Evolutionary conservation across 2,329 filamentous ascomycete genomes (phyloP), one percentile per base, ranked within the genome.

Genomic region (Talaromyces pinophilus): DNA sequence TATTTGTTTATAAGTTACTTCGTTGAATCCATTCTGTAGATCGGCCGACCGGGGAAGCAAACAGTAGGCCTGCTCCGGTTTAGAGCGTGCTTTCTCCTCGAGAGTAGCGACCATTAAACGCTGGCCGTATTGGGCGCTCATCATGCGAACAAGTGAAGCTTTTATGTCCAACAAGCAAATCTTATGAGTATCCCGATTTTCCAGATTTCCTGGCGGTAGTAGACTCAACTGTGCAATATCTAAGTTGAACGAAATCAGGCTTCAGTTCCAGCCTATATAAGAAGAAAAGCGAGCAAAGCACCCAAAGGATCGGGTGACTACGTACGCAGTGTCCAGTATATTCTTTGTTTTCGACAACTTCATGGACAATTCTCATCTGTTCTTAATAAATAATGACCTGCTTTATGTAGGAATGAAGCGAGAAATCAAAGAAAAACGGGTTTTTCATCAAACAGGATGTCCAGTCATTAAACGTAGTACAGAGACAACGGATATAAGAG

Each of bases 11-110:
- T 33, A 60, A 19, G 44, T 61, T 4, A 65, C 63, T 30, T 44
- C 10, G 8, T 22, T 28, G 38, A 65, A 65, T 17, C 63, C 63
- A 33, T 65, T 33, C 8, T 61, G 42, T 13, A 61, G 5, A 7
- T 65, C 25, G 2, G 42, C 4, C 11, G 55, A 50, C 8, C n/a
- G 28, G 5, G 63, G 63, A 33, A 65, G 38, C 33, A 19, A 60
- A 10, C 42, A 44, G 10, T 61, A 65, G 1, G 52, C 55, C 7
- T 42, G 44, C 6, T 61, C 17, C 3, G 63, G 55, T 17, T 61
- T 19, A 8, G 25, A 22, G 17, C 57, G 35, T n/a, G 62, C 50
- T 42, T 64, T 40, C 22, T 64, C 62, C 38, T 64, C 62, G n/a
- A 64, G 19, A 40, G 55, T 30, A 10, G 50, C 28, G 4, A 59